These are phyloP conservation scores for Aspergillus sclerotiicarbonarius DNA, from an alignment of 495 filamentous ascomycete species.

Conservation along the genomic window DNA sequence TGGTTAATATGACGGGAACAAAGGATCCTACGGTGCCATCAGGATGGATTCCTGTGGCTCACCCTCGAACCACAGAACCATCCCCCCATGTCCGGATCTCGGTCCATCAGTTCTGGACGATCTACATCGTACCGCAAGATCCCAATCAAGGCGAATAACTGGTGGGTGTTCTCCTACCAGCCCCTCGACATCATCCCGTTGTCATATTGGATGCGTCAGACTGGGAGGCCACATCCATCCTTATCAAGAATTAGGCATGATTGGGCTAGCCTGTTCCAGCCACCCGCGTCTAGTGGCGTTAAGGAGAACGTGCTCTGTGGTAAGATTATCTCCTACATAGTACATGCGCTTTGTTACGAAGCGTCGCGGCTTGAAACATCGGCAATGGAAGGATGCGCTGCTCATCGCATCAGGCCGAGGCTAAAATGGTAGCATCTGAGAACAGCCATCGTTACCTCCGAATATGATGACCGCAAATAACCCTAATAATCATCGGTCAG, in stretches of 20 bases:
- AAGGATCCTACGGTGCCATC: not conserved
- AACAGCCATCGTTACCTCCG: too few species aligned
- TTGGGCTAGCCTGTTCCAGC: not conserved
- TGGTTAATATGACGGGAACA: not conserved
- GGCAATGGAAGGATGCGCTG: too few species aligned
- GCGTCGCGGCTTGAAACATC: not conserved
- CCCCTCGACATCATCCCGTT: not conserved
- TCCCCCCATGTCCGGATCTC: not conserved
- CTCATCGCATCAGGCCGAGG: too few species aligned
- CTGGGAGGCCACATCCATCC: not conserved
- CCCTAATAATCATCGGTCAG: not conserved
- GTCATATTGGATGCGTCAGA: not conserved
- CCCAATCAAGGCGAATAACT: not conserved
- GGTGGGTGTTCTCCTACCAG: not conserved
- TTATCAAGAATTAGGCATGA: not conserved
- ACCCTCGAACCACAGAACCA: not conserved
- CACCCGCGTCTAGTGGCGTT: slow-evolving; percentile 13
- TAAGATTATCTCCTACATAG: not conserved
- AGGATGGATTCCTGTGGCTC: not conserved
- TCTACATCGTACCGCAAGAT: not conserved
- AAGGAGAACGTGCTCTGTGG: slow-evolving; percentile 11
- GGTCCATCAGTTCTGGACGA: not conserved
- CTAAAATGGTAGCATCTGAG: too few species aligned
- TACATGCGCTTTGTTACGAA: not conserved
- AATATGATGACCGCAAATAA: not conserved